A percentile compares a stretch with the other conserved stretches of the same genome.
Evolutionary conservation across 2,329 filamentous ascomycete genomes (phyloP).

Genomic region (Grosmannia penicillata): DNA sequence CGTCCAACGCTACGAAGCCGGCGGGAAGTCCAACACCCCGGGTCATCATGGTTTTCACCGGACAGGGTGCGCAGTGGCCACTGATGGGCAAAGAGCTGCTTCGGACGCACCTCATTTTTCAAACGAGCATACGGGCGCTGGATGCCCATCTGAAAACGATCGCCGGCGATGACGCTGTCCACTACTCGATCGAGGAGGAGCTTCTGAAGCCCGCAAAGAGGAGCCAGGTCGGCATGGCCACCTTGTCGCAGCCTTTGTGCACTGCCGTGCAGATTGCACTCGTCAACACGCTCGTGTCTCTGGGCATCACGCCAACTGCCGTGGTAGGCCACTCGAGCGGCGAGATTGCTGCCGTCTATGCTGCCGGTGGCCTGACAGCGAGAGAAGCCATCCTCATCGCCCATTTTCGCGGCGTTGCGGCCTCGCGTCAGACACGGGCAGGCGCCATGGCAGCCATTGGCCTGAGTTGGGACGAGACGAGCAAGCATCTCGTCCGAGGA

Average conservation of each 20-base stretch:
- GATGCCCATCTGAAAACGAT: too few relatives aligned
- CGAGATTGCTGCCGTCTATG: conserved; percentile 19
- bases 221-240: conserved; percentile 12
- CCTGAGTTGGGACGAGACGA: conserved; percentile 1
- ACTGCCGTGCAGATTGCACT: conserved; percentile 17
- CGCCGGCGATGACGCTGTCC: neutral
- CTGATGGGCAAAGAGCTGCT: conserved; percentile 13
- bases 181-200: neutral
- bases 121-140: conserved; percentile 12
- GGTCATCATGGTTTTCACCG: conserved; percentile 16
- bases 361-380: conserved; percentile 11
- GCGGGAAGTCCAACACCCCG: too few relatives aligned
- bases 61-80: conserved; percentile 23
- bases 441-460: conserved; percentile 10
- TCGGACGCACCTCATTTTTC: neutral
- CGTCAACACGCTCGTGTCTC: conserved; percentile 14
- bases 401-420: conserved; percentile 7
- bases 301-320: conserved; percentile 11
- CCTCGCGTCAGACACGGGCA: neutral
- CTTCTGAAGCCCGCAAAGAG: conserved; percentile 1
- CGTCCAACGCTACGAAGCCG: neutral
- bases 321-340: conserved; percentile 19
- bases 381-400: conserved; percentile 8
- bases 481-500: neutral
- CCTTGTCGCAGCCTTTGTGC: conserved; percentile 15